These are phyloP conservation scores for Globisporangium heterothallicum DNA, from an alignment of 352 stramenopile genomes.

Conservation along the genomic window DNA sequence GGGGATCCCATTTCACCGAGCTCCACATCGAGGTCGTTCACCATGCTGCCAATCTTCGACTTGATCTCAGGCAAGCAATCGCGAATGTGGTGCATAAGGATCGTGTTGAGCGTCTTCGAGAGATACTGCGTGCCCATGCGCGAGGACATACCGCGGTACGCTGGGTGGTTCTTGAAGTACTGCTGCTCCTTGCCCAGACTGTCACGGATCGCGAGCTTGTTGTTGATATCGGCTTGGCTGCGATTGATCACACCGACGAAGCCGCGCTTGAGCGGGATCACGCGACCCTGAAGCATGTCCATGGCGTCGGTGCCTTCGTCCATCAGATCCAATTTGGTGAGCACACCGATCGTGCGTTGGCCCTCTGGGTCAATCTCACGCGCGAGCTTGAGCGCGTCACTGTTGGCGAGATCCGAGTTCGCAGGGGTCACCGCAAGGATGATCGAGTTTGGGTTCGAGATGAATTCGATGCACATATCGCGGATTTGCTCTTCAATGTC, in stretches of 20 bases:
- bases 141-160: slow-evolving; percentile 90
- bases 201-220: slow-evolving; percentile 92
- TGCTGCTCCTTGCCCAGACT: slow-evolving; percentile 93
- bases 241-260: slow-evolving; percentile 99
- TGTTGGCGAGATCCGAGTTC: slow-evolving; percentile 99
- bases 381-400: slow-evolving; percentile 97
- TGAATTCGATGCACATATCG: slow-evolving; percentile 99
- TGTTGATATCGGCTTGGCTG: slow-evolving; percentile 98
- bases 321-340: slow-evolving; percentile 99
- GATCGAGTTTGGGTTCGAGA: slow-evolving; percentile 98
- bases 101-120: slow-evolving; percentile 96
- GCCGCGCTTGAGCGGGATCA: slow-evolving; percentile 96
- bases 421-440: slow-evolving; percentile 98
- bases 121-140: slow-evolving; percentile 96
- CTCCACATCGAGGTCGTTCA: slow-evolving; percentile 93
- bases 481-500: slow-evolving; percentile 99
- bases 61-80: slow-evolving; percentile 99
- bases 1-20: slow-evolving; percentile 93
- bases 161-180: slow-evolving; percentile 97
- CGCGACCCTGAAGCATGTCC: slow-evolving; percentile 94
- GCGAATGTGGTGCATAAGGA: slow-evolving; percentile 99
- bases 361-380: slow-evolving; percentile 90
- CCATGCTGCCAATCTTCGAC: slow-evolving; percentile 94
- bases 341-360: slow-evolving; percentile 97
- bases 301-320: slow-evolving; percentile 98